Conservation (phyloP, 768 basidiomycete genomes). For the Suillus tomentosus region DNA sequence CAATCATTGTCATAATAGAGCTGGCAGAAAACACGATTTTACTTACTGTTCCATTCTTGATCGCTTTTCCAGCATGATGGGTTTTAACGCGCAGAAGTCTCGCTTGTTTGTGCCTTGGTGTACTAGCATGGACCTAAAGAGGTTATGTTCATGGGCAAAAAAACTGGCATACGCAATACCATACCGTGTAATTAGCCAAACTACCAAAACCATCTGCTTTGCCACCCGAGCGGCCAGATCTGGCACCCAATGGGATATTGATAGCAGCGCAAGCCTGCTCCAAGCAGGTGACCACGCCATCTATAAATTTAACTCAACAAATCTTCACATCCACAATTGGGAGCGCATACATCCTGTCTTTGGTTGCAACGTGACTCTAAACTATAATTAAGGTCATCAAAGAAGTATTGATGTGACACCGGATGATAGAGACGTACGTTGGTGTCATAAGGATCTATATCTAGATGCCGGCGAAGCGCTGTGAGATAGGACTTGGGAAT, state of each 20-base stretch:
- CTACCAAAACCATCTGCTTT: slow-evolving; percentile 46
- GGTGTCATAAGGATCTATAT: slow-evolving; percentile 22
- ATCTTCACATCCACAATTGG: slow-evolving; percentile 9
- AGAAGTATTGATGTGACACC: background rate
- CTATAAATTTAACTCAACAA: slow-evolving; percentile 29
- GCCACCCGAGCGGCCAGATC: slow-evolving; percentile 37
- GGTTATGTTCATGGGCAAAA: slow-evolving; percentile 1
- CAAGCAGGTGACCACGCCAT: slow-evolving; percentile 45
- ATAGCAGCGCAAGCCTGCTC: slow-evolving; percentile 45
- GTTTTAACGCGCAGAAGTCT: slow-evolving; percentile 30
- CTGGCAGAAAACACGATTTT: background rate
- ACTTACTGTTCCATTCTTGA: slow-evolving; percentile 8
- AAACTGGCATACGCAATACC: slow-evolving; percentile 14
- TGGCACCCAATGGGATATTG: slow-evolving; percentile 35
- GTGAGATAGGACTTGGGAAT: slow-evolving; percentile 23
- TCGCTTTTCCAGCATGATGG: background rate
- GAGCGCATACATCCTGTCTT: slow-evolving; percentile 41
- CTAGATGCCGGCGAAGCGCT: slow-evolving; percentile 26
- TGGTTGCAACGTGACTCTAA: slow-evolving; percentile 39
- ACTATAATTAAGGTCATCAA: slow-evolving; percentile 30
- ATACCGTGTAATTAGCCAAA: slow-evolving; percentile 48
- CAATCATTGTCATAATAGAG: background rate
- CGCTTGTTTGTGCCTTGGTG: slow-evolving; percentile 28
- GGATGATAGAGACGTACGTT: slow-evolving; percentile 17
- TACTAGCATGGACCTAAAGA: slow-evolving; percentile 6